These are phyloP conservation scores for Nothophytophthora sp. DNA, from an alignment of 352 stramenopile species.

Conservation along the genomic window DNA sequence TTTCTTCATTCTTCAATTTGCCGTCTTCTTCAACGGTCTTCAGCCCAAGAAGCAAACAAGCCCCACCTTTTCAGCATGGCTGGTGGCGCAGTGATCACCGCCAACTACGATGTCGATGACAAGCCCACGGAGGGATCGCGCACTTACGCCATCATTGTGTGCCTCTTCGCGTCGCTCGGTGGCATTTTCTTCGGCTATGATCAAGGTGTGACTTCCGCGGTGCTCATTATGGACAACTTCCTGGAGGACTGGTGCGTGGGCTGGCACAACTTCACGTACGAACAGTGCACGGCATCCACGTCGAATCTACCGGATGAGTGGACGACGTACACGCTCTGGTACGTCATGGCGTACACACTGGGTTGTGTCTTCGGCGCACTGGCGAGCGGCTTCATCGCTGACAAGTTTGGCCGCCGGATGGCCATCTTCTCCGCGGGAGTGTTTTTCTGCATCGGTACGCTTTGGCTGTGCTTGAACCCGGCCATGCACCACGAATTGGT, in stretches of 20 bases:
- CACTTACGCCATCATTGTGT: conserved; percentile 33
- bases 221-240: conserved; percentile 36
- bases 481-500: conserved; percentile 21
- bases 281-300: conserved; percentile 18
- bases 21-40: too few species aligned
- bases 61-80: conserved; percentile 1
- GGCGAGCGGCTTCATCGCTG: conserved; percentile 27
- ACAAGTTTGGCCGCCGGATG: conserved; percentile 23
- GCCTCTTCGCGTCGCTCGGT: conserved; percentile 27
- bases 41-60: conserved; percentile 5
- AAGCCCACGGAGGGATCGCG: conserved; percentile 20
- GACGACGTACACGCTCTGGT: conserved; percentile 32
- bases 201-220: conserved; percentile 27
- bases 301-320: conserved; percentile 24
- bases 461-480: conserved; percentile 29
- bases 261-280: conserved; percentile 33
- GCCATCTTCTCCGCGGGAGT: conserved; percentile 32
- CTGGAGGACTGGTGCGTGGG: conserved; percentile 41
- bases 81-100: conserved; percentile 12
- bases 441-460: conserved; percentile 34
- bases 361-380: conserved; percentile 31
- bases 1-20: too few species aligned
- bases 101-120: conserved; percentile 10
- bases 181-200: conserved; percentile 39
- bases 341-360: conserved; percentile 42